phyloP scores from a whole-genome alignment of 176 grass and related monocot genomes.

The Aegilops speltoides region DNA sequence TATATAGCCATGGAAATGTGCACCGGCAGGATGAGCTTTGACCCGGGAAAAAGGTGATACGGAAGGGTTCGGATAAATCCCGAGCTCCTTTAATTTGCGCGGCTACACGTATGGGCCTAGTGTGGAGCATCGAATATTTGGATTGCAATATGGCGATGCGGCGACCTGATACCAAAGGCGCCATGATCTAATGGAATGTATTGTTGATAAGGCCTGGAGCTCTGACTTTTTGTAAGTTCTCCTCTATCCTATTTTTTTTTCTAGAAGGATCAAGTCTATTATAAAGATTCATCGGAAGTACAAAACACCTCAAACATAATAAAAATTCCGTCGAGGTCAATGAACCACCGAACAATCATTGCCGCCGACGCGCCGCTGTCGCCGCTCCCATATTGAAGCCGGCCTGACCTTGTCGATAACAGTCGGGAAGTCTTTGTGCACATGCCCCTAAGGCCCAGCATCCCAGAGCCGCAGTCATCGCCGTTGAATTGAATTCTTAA shows the following conservation, averaged over 20 bases:
- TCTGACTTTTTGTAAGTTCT: conserved; percentile 21
- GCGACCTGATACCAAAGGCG: conserved; percentile 20
- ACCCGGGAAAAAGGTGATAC: not conserved
- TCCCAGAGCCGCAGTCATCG: too few relatives aligned
- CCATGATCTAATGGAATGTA: not conserved
- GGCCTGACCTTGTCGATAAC: too few relatives aligned
- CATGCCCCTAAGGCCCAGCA: too few relatives aligned
- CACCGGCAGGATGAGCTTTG: not conserved
- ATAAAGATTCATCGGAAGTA: too few relatives aligned
- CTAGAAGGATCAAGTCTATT: too few relatives aligned
- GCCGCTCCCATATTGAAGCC: too few relatives aligned
- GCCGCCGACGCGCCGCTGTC: too few relatives aligned
- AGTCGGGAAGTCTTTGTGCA: too few relatives aligned
- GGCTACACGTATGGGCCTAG: not conserved
- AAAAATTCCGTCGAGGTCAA: too few relatives aligned
- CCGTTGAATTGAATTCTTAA: too few relatives aligned
- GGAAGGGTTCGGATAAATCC: not conserved
- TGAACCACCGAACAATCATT: too few relatives aligned
- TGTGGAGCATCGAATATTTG: conserved; percentile 39
- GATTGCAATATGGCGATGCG: conserved; percentile 12
- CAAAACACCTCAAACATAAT: too few relatives aligned
- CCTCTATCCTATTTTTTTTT: conserved; percentile 7
- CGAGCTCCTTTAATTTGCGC: not conserved
- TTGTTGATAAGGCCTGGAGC: conserved; percentile 34
- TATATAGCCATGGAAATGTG: not conserved